Evolutionary conservation across 148 eudicot species (phyloP), one percentile per base, ranked within the genome.

Genomic region (Suaeda aralocaspica): DNA sequence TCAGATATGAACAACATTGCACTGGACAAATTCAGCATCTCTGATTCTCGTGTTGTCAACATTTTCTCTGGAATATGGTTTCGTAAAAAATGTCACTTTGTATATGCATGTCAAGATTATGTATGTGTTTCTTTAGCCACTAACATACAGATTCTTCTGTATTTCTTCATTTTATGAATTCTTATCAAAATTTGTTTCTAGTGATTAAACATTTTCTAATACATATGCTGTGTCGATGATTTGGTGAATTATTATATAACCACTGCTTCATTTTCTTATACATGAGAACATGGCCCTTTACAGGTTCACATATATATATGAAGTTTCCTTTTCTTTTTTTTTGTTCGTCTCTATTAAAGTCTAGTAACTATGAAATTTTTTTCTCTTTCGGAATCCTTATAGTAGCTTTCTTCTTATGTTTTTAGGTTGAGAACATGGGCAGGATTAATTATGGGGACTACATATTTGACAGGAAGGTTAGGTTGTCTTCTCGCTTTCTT

Each of bases 401-500:
- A 24, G 18, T 52, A 34, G 16, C 55, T 39, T 52, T 67, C 31
- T 61, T 41, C 41, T 58, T 53, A 34, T 62, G 52, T 63, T 63
- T 61, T 61, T 80, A 93, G 98, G 98, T 93, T 66, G 98, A 93
- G 77, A 93, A 93, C 79, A 93, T 90, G 96, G 98, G 98, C 25
- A 89, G 96, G 66, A 76, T 93, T 16, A 92, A 93, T 72, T 88
- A 93, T 79, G 98, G 98, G 63, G 78, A 66, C 64, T 93, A 83
- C 75, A 65, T 84, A 56, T 90, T 79, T 79, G 98, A 93, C 89
- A 83, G 84, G 63, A 93, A 93, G 98, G 98, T 93, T 44, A 93
- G 98, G 98, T 93, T 44, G 74, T 55, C 52, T 30, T 67, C 49
- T 49, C 28, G 71, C 44, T 57, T 19, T 34, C 52, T 46, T 16